Percentiles rank a stretch among this genome's conserved stretches.
phyloP scores from a whole-genome alignment of 495 filamentous ascomycete species.

The Penicillium odoratum region DNA sequence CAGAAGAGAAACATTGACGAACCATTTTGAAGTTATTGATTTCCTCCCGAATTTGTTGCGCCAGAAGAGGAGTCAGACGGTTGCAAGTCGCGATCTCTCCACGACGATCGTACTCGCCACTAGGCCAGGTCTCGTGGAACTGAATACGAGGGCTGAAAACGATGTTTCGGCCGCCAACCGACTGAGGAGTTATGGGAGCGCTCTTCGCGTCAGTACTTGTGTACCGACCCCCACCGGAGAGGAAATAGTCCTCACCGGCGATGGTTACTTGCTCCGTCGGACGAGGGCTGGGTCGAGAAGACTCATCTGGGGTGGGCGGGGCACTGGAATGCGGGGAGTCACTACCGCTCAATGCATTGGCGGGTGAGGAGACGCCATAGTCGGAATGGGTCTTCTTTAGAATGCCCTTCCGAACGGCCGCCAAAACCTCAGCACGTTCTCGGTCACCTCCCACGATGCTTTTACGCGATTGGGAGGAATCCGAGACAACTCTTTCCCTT shows the following conservation, averaged over 20 bases:
- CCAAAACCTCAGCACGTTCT: slow-evolving; percentile 87
- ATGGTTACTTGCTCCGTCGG: slow-evolving; percentile 68
- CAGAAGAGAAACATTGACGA: slow-evolving; percentile 29
- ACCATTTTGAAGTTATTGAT: slow-evolving; percentile 99
- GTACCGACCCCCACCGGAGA: slow-evolving; percentile 64
- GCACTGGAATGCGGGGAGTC: slow-evolving; percentile 81
- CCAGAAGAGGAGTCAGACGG: slow-evolving; percentile 91
- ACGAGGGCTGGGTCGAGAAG: slow-evolving; percentile 52
- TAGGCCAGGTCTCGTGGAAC: slow-evolving; percentile 95
- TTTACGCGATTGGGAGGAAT: slow-evolving; percentile 62
- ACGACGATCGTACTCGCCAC: slow-evolving; percentile 90
- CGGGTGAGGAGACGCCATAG: slow-evolving; percentile 68
- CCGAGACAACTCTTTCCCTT: slow-evolving; percentile 56
- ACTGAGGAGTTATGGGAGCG: slow-evolving; percentile 72
- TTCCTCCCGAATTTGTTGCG: slow-evolving; percentile 99
- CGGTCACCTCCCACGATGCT: slow-evolving; percentile 89
- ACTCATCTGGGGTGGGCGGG: slow-evolving; percentile 81
- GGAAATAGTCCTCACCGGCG: slow-evolving; percentile 86
- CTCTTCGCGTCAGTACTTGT: slow-evolving; percentile 64
- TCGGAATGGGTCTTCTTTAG: slow-evolving; percentile 72
- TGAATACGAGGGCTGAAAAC: slow-evolving; percentile 91
- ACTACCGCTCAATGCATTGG: slow-evolving; percentile 56
- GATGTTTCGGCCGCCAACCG: slow-evolving; percentile 67
- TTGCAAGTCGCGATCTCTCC: slow-evolving; percentile 98
- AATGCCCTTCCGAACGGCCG: slow-evolving; percentile 89